Evolutionary conservation across 1,284 basidiomycete species (phyloP), one percentile per base, ranked within the genome.

Genomic region (Amylostereum areolatum): DNA sequence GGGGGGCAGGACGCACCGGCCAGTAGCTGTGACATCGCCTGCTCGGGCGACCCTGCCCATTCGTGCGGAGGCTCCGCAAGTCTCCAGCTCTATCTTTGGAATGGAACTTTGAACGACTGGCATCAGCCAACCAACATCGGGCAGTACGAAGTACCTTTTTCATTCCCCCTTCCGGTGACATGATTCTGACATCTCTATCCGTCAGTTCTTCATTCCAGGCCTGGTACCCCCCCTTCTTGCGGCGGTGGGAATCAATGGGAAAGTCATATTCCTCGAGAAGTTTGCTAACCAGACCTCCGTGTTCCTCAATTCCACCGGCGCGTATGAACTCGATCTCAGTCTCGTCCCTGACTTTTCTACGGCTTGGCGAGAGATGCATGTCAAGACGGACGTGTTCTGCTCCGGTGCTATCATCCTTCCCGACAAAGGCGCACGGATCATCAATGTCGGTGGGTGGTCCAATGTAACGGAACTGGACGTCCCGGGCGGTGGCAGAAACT

Each of bases 231-330:
- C 86, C 2, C 68, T 89, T 46, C 75, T 89, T 40, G 79, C 83
- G 4, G 88, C 86, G 0, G 69, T 89, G 34, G 85, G 86, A 4
- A 71, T 85, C 63, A 89, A 89, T 69, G 78, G 81, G 68, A 89
- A 89, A 59, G 80, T 89, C 46, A 77, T 78, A 1, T 86, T 89
- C 67, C 67, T 89, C 6, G 86, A 89, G 66, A 89, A 89, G 62
- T 63, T 27, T 3, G 73, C 73, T 2, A 18, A 18, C 18, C 18
- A 18, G 18, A 75, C 75, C 1, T 71, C 62, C 54, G 77, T 74
- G 29, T 83, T 71, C 56, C 55, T 64, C 18, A 89, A 89, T 59
- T 74, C 80, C 6, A 88, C 86, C 29, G 87, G 86, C 25, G 85
- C 83, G 2, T 89, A 88, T 55, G 87, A 89, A 55, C 69, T 89